Percentiles rank a stretch among this genome's conserved stretches.
phyloP scores from a whole-genome alignment of 495 filamentous ascomycete species.

The Penicillium turbatum region DNA sequence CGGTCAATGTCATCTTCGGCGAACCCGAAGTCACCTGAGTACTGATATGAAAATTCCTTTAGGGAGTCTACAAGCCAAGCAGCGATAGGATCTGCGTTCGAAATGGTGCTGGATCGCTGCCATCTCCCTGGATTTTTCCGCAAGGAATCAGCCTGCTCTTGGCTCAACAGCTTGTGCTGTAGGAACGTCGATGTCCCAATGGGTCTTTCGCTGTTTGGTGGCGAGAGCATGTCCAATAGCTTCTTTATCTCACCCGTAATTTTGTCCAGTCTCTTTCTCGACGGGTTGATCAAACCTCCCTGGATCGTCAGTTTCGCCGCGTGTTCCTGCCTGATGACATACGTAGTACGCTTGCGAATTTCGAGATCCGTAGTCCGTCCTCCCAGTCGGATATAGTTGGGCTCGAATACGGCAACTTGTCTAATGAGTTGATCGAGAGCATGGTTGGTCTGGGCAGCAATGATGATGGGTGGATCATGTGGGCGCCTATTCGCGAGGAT shows the following conservation, averaged over 20 bases:
- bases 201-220: constrained; percentile 16
- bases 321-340: constrained; percentile 46
- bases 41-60: constrained; percentile 33
- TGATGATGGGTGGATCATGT: constrained; percentile 65
- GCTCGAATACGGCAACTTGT: constrained; percentile 60
- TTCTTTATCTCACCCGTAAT: constrained; percentile 43
- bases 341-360: constrained; percentile 65
- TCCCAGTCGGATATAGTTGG: constrained; percentile 73
- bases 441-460: constrained; percentile 89
- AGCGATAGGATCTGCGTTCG: constrained; percentile 47
- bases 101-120: constrained; percentile 33
- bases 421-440: constrained; percentile 81
- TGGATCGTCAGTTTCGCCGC: constrained; percentile 20
- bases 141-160: constrained; percentile 60
- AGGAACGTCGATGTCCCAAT: constrained; percentile 34
- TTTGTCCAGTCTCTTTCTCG: constrained; percentile 39
- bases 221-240: constrained; percentile 46
- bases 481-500: constrained; percentile 58
- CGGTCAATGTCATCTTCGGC: constrained; percentile 60
- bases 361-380: constrained; percentile 62
- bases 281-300: constrained; percentile 29
- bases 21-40: constrained; percentile 42
- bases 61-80: constrained; percentile 59
- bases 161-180: constrained; percentile 54
- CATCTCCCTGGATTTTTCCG: constrained; percentile 47